These are phyloP conservation scores for Jackrogersella multiformis DNA, from an alignment of 495 filamentous ascomycete genomes.

Conservation along the genomic window DNA sequence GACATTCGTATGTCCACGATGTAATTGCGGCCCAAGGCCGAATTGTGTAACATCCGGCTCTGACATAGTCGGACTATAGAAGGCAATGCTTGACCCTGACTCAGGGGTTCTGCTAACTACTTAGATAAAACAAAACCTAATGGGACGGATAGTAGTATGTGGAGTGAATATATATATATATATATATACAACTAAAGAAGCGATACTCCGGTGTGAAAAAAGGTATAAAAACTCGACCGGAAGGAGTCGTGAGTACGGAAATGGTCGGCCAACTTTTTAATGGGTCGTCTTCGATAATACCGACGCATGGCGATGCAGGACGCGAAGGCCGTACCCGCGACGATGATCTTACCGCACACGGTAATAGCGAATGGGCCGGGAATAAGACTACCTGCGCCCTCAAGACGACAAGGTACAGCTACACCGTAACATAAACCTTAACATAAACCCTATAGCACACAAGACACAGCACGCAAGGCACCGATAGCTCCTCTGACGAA, in stretches of 20 bases:
- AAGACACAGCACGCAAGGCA: background rate
- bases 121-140: background rate
- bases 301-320: conserved; percentile 35
- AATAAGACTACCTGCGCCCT: conserved; percentile 2
- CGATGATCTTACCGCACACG: conserved; percentile 25
- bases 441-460: background rate
- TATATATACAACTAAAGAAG: background rate
- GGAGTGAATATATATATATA: background rate
- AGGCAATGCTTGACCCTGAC: background rate
- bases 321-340: conserved; percentile 27
- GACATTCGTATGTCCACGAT: conserved; percentile 19
- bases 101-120: background rate
- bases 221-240: conserved; percentile 12
- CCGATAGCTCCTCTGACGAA: background rate
- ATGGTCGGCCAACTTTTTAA: conserved; percentile 25
- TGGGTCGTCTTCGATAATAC: conserved; percentile 25
- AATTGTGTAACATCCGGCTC: background rate
- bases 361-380: conserved; percentile 17
- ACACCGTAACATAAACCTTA: background rate
- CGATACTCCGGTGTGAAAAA: background rate
- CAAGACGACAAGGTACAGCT: background rate
- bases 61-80: conserved; percentile 11
- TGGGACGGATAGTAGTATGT: background rate
- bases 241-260: conserved; percentile 14
- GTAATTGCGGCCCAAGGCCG: conserved; percentile 9